Evolutionary conservation across 2,329 filamentous ascomycete species (phyloP), one percentile per base, ranked within the genome.

Genomic region (Fusarium anguioides): DNA sequence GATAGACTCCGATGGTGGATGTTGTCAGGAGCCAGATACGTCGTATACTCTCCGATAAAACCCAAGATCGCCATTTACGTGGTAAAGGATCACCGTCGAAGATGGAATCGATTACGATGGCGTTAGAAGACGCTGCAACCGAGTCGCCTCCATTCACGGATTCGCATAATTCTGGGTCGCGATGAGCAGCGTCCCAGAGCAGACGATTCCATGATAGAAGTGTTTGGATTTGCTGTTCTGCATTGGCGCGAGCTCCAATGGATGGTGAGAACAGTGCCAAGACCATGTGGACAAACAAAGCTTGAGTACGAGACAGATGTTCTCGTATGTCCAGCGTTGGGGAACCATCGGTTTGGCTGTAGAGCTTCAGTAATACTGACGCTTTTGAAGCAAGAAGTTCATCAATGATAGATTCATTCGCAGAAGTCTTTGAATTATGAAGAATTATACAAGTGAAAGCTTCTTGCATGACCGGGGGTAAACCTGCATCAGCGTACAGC

Each of bases 11-110:
- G 4, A 62, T 55, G 1, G 58, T 61, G 1, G 58, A 55, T 0
- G 58, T 61, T 1, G 58, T 21, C 56, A 61, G 6, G 0, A 61
- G 24, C 56, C 56, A 61, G 2, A 61, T 61, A 0, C 58, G 58
- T 9, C 58, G 56, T 2, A 61, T 40, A 1, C 58, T 61, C 20
- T 61, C 58, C 4, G 58, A 61, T 5, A 61, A 10, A 1, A 61
- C 58, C 58, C 58, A 61, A 1, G 24, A 46, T 8, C 58, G 40
- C 58, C 58, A 61, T 0, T 61, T 27, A 1, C 56, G 56, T 2
- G 58, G 58, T 1, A 60, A 23, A 0, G 40, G 21, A 4, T 61
- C 58, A 1, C 57, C 57, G 2, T 61, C 58, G 1, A 61, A 61
- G 5, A 61, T 37, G 0, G 47, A 41, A 23, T 61, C 58, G 0